Conservation (phyloP, 495 filamentous ascomycete genomes). For the Lineolata rhizophorae region DNA sequence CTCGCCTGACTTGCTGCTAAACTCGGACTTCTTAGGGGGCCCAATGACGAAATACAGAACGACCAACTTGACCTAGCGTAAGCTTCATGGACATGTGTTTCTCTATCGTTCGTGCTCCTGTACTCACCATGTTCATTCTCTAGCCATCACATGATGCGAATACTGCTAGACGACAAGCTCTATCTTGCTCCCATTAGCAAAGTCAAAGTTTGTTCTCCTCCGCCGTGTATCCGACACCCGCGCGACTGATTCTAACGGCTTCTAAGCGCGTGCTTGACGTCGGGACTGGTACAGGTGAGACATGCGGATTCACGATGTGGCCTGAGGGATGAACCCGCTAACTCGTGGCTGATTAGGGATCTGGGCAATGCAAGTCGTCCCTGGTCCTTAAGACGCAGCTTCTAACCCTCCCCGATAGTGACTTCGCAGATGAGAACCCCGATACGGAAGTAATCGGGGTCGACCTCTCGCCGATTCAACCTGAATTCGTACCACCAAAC, state of each 20-base stretch:
- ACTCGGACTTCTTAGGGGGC: constrained; percentile 2
- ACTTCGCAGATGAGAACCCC: constrained; percentile 4
- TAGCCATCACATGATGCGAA: constrained; percentile 7
- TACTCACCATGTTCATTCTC: too few species aligned
- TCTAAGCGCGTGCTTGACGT: constrained; percentile 7
- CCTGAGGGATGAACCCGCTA: too few species aligned
- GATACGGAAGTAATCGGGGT: constrained; percentile 9
- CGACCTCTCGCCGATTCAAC: constrained; percentile 8
- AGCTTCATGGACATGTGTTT: too few species aligned
- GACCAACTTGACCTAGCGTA: constrained; percentile 7
- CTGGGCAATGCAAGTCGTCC: constrained; percentile 4
- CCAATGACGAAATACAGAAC: constrained; percentile 7
- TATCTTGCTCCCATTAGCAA: constrained; percentile 6
- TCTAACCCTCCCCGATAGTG: neutral
- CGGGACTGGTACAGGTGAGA: constrained; percentile 7
- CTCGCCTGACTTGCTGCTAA: neutral
- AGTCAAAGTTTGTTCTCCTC: too few species aligned
- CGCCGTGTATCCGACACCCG: too few species aligned
- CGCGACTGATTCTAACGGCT: too few species aligned
- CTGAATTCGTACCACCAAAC: constrained; percentile 19
- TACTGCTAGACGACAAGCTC: constrained; percentile 7
- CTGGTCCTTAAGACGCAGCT: constrained; percentile 1
- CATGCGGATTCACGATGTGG: too few species aligned
- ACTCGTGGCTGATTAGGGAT: too few species aligned
- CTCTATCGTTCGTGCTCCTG: too few species aligned